Percentiles rank a stretch among this genome's conserved stretches.
phyloP scores from a whole-genome alignment of 257 asterid genomes.

The Prunella vulgaris region DNA sequence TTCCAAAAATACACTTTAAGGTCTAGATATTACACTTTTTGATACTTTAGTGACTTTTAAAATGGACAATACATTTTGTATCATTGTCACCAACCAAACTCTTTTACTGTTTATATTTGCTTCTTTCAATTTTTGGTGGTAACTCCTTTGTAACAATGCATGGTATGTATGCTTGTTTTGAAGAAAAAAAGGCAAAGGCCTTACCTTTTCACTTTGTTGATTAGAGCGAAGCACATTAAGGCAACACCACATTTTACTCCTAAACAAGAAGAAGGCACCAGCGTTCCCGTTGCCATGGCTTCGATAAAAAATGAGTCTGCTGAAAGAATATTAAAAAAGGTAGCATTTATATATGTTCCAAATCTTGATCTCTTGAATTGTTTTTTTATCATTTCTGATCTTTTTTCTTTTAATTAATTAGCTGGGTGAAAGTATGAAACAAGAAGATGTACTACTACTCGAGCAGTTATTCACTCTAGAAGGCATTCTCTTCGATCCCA shows the following conservation, averaged over 20 bases:
- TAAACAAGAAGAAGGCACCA: constrained; percentile 39
- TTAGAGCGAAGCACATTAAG: constrained; percentile 82
- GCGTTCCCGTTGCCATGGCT: constrained; percentile 21
- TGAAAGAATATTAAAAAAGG: constrained; percentile 62
- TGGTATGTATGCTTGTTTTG: too few relatives aligned
- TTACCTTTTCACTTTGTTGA: constrained; percentile 25
- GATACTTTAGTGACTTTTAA: not conserved
- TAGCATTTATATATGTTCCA: constrained; percentile 13
- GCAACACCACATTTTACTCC: constrained; percentile 34
- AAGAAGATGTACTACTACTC: constrained; percentile 58
- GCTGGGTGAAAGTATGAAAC: constrained; percentile 52
- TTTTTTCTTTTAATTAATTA: constrained; percentile 21
- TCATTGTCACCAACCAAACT: too few relatives aligned
- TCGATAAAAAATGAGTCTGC: constrained; percentile 40
- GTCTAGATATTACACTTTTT: not conserved
- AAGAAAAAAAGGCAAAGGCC: not conserved
- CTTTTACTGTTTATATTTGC: not conserved
- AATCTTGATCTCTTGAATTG: constrained; percentile 7
- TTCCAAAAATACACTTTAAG: not conserved
- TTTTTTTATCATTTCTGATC: constrained; percentile 22
- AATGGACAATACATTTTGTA: not conserved
- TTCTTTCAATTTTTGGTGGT: not conserved
- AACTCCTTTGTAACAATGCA: not conserved
- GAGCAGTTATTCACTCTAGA: constrained; percentile 62
- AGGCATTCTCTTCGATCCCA: constrained; percentile 64